Percentiles rank a stretch among this genome's conserved stretches.
phyloP scores from a whole-genome alignment of 2,329 filamentous ascomycete species.

The Cytospora piceicola region DNA sequence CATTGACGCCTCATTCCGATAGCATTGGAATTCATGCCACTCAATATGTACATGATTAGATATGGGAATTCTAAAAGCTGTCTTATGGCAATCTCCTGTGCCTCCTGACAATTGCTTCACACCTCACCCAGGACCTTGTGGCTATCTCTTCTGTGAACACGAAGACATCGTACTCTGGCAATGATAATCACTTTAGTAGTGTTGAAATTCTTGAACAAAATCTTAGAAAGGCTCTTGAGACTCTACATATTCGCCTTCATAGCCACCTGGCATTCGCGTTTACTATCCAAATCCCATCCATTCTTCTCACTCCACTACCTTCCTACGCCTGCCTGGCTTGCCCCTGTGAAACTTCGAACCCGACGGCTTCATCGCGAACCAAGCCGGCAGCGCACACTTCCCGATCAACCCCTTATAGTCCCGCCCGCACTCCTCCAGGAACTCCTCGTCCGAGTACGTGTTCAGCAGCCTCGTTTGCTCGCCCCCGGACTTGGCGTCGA shows the following conservation, averaged over 20 bases:
- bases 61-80: not conserved
- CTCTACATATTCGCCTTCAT: no score
- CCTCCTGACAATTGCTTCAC: not conserved
- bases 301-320: not conserved
- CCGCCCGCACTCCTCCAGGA: conserved; percentile 19
- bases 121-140: no score
- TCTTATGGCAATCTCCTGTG: not conserved
- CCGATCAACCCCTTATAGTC: conserved; percentile 15
- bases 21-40: not conserved
- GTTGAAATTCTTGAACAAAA: not conserved
- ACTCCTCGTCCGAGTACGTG: conserved; percentile 27
- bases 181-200: no score
- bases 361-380: conserved; percentile 25
- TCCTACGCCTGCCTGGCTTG: not conserved
- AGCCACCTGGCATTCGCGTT: no score
- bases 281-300: not conserved
- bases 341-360: conserved; percentile 16
- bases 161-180: no score
- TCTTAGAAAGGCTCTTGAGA: not conserved
- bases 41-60: not conserved
- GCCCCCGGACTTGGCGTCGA: conserved; percentile 27
- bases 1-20: not conserved
- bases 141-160: not conserved
- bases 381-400: conserved; percentile 22
- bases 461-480: conserved; percentile 27